Evolutionary conservation across 1,284 basidiomycete genomes (phyloP), one percentile per base, ranked within the genome.

Genomic region (Amylostereum areolatum): DNA sequence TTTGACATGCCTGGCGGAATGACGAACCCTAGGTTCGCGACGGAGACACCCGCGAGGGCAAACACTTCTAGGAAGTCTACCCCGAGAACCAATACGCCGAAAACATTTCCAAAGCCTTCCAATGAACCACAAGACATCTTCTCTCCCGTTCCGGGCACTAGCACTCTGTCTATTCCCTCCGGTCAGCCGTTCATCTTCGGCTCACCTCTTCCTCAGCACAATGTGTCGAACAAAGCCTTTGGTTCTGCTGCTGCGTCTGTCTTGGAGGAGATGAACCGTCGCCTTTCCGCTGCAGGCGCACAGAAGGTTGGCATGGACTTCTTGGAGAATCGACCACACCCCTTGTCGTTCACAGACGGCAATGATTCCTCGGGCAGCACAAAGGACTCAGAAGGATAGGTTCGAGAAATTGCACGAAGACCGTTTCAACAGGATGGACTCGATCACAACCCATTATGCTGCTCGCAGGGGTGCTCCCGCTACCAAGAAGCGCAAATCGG

Each of bases 211-310:
- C 79, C 83, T 8, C 74, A 75, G 50, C 70, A 85, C 56, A 70
- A 70, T 45, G 71, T 78, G 36, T 79, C 80, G 34, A 81, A 85
- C 57, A 65, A 66, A 7, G 77, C 83, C 51, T 86, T 89, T 63
- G 72, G 73, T 46, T 65, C 68, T 5, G 79, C 81, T 1, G 82
- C 85, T 1, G 72, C 77, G 24, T 75, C 74, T 11, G 79, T 91
- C 18, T 68, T 90, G 28, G 81, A 81, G 42, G 88, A 90, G 64
- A 88, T 91, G 83, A 89, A 89, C 61, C 69, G 73, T 44, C 78
- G 85, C 2, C 73, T 90, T 6, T 73, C 70, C 1, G 61, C 53
- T 61, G 67, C 49, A 64, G 78, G 50, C 71, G 80, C 18, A 65
- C 75, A 28, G 63, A 73, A 42, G 62, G 63, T 70, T n/a, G 66